Conservation (phyloP, 371 early-diverging fungal genomes). For the Mucor indicus region DNA sequence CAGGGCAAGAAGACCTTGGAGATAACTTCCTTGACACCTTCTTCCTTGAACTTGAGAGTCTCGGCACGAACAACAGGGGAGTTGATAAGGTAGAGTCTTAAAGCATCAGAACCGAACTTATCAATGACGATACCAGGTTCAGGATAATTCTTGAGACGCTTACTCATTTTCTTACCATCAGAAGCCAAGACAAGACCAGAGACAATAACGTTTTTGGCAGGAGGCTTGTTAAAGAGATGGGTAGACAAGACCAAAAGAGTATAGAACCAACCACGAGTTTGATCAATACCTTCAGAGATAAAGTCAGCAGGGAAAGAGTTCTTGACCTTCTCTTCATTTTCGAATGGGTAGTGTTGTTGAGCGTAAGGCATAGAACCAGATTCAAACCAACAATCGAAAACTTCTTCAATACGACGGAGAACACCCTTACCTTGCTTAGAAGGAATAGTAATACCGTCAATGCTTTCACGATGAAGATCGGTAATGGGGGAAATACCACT, state of each 20-base stretch:
- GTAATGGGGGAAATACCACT: conserved; percentile 84
- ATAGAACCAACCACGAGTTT: conserved; percentile 99
- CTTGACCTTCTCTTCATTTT: conserved; percentile 86
- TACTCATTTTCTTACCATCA: conserved; percentile 99
- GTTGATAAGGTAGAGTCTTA: conserved; percentile 97
- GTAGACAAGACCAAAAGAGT: conserved; percentile 98
- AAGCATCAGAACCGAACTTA: conserved; percentile 97
- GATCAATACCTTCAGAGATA: conserved; percentile 99
- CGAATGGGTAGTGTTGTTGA: conserved; percentile 99
- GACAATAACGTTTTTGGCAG: conserved; percentile 99
- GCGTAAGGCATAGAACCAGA: conserved; percentile 99
- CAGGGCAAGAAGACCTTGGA: conserved; percentile 98
- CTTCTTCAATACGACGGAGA: conserved; percentile 95
- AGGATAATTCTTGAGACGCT: conserved; percentile 99
- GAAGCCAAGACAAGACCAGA: conserved; percentile 98
- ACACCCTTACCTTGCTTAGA: conserved; percentile 89
- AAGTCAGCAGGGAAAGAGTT: conserved; percentile 99
- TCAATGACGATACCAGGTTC: conserved; percentile 91
- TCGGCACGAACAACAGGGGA: conserved; percentile 99
- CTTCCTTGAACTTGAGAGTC: conserved; percentile 96
- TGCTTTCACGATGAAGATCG: conserved; percentile 98
- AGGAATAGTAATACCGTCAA: conserved; percentile 97
- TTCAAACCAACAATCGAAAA: conserved; percentile 99
- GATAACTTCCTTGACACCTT: conserved; percentile 97
- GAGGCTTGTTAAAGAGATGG: conserved; percentile 97